These are phyloP conservation scores for Chamaecyparis obtusa DNA, from an alignment of 75 land plant species.

Conservation along the genomic window DNA sequence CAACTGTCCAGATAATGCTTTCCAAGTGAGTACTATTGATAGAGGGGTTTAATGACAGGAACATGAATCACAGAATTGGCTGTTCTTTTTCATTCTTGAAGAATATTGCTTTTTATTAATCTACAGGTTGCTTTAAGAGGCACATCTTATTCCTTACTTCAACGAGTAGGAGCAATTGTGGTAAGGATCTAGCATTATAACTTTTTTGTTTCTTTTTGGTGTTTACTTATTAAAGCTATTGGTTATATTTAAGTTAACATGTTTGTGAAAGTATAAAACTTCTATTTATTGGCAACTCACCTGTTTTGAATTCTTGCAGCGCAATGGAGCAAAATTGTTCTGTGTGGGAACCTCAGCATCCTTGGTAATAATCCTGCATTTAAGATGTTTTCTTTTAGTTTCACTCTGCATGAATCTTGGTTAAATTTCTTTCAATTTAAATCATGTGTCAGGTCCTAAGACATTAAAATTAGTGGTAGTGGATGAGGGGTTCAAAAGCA, in stretches of 20 bases:
- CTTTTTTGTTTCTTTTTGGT: neutral
- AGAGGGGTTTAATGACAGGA: neutral
- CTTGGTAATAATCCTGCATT: constrained; percentile 46
- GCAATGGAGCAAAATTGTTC: constrained; percentile 90
- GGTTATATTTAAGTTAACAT: neutral
- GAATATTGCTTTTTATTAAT: constrained; percentile 5
- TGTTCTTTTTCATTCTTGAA: neutral
- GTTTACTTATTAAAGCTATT: constrained; percentile 8
- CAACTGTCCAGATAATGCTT: constrained; percentile 94
- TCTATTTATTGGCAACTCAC: constrained; percentile 5
- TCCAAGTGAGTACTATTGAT: constrained; percentile 62
- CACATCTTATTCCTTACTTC: constrained; percentile 76
- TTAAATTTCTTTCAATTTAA: neutral
- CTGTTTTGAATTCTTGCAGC: constrained; percentile 36
- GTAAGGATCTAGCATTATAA: constrained; percentile 36
- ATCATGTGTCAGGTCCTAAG: neutral
- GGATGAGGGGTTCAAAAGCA: neutral
- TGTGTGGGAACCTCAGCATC: constrained; percentile 91
- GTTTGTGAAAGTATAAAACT: neutral
- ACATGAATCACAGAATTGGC: neutral
- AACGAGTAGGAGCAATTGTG: constrained; percentile 92
- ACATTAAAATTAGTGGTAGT: neutral
- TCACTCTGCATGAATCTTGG: neutral
- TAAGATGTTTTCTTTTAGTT: neutral
- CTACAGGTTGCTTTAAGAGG: constrained; percentile 83